These are phyloP conservation scores for Cyclocybe cylindracea DNA, from an alignment of 768 basidiomycete species.

Conservation along the genomic window DNA sequence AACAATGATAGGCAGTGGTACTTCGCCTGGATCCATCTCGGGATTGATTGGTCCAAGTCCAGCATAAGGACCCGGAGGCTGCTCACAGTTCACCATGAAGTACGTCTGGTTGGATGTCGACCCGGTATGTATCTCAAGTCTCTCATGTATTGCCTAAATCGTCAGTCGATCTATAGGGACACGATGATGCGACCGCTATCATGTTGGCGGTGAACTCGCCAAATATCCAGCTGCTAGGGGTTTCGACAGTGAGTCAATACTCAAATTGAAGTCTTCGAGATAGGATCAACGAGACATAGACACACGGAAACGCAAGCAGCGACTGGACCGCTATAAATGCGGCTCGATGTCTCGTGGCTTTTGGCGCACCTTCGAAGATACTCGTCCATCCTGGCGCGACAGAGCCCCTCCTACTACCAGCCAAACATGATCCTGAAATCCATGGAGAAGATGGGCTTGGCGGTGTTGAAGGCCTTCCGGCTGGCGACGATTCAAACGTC, in stretches of 20 bases:
- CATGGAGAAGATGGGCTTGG: slow-evolving; percentile 84
- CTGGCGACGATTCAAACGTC: slow-evolving; percentile 47
- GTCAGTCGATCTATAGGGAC: slow-evolving; percentile 53
- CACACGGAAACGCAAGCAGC: slow-evolving; percentile 76
- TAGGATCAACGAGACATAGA: slow-evolving; percentile 40
- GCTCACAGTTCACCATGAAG: slow-evolving; percentile 20
- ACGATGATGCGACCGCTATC: slow-evolving; percentile 88
- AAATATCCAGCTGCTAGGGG: slow-evolving; percentile 69
- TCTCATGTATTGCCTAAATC: background rate
- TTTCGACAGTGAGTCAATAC: slow-evolving; percentile 67
- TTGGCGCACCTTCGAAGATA: slow-evolving; percentile 58
- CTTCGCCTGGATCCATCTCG: background rate
- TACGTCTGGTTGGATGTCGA: slow-evolving; percentile 68
- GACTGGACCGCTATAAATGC: slow-evolving; percentile 71
- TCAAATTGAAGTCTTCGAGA: background rate
- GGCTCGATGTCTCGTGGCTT: slow-evolving; percentile 74
- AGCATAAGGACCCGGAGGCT: background rate
- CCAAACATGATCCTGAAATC: slow-evolving; percentile 72
- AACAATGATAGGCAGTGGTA: no score
- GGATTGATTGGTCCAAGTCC: background rate
- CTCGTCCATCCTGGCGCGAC: slow-evolving; percentile 70
- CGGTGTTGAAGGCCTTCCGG: slow-evolving; percentile 78
- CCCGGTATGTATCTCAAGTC: slow-evolving; percentile 44
- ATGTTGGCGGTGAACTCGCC: slow-evolving; percentile 70
- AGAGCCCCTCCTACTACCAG: slow-evolving; percentile 65